Percentiles rank a stretch among this genome's conserved stretches.
Conservation (phyloP, 768 basidiomycete species). For the Kwoniella shandongensis region DNA sequence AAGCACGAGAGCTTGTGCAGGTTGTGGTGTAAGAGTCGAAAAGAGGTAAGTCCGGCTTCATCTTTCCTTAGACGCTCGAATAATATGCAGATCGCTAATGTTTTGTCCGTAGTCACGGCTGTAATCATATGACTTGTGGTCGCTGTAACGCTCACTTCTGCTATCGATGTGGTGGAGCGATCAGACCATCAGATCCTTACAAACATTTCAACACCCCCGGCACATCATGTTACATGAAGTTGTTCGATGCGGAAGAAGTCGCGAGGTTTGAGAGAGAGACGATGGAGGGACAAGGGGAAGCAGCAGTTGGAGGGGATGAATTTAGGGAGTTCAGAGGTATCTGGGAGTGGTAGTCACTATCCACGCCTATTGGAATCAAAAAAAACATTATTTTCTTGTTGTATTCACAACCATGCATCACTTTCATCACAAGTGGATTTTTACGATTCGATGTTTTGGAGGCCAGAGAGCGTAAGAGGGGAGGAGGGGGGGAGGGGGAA, state of each 20-base stretch:
- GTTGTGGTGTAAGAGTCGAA: constrained; percentile 68
- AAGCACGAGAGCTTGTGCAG: constrained; percentile 67
- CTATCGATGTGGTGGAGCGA: constrained; percentile 35
- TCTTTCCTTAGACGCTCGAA: background rate
- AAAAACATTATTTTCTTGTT: no score
- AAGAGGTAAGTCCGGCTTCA: constrained; percentile 55
- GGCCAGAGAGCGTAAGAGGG: no score
- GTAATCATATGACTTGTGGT: constrained; percentile 73
- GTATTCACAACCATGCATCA: no score
- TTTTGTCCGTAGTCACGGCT: constrained; percentile 57
- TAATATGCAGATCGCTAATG: background rate
- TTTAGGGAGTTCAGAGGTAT: constrained; percentile 20
- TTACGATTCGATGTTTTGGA: no score
- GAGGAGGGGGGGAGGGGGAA: no score
- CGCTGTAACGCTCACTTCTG: constrained; percentile 43
- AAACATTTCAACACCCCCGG: constrained; percentile 44
- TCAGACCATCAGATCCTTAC: constrained; percentile 48
- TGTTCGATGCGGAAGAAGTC: constrained; percentile 52
- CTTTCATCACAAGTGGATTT: no score
- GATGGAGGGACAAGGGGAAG: constrained; percentile 7
- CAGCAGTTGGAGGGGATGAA: constrained; percentile 10
- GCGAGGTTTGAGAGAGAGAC: constrained; percentile 46
- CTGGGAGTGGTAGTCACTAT: constrained; percentile 27
- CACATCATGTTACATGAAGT: constrained; percentile 43
- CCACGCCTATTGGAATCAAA: no score